phyloP scores from a whole-genome alignment of 768 basidiomycete genomes.

The Termitomyces bulborhizus region DNA sequence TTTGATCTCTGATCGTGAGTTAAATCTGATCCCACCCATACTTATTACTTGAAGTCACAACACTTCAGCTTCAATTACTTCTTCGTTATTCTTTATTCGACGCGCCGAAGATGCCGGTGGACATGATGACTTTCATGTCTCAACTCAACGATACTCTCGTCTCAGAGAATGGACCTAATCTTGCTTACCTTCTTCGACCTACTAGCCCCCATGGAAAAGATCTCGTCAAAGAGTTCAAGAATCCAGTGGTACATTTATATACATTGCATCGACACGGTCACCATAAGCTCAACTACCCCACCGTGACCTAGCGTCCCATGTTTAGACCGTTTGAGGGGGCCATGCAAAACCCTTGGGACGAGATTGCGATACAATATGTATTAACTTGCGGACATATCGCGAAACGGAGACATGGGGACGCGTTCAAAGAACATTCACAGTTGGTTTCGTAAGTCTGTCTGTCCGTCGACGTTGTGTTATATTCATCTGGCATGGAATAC shows the following conservation, averaged over 20 bases:
- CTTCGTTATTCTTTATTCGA: not conserved
- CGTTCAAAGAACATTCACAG: conserved; percentile 75
- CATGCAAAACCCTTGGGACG: conserved; percentile 77
- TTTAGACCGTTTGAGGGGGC: conserved; percentile 51
- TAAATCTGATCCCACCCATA: not conserved
- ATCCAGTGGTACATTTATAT: conserved; percentile 35
- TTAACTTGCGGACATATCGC: conserved; percentile 67
- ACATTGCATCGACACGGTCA: not conserved
- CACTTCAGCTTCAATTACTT: not conserved
- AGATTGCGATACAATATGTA: conserved; percentile 79
- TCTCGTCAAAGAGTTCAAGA: conserved; percentile 65
- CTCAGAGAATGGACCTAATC: conserved; percentile 58
- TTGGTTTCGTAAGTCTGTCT: conserved; percentile 63
- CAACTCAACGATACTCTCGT: conserved; percentile 57
- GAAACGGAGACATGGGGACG: conserved; percentile 59
- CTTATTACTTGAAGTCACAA: not conserved
- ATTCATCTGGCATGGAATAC: not conserved
- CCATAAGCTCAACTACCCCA: not conserved
- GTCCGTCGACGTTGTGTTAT: not conserved
- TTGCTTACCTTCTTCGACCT: conserved; percentile 71
- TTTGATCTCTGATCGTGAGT: too few relatives aligned
- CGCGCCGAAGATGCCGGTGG: conserved; percentile 31
- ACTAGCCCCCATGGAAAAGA: conserved; percentile 75
- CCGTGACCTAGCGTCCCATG: conserved; percentile 24
- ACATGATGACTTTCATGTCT: conserved; percentile 53